Conservation (phyloP, 108 stramenopile genomes). For the Skeletonema costatum region DNA sequence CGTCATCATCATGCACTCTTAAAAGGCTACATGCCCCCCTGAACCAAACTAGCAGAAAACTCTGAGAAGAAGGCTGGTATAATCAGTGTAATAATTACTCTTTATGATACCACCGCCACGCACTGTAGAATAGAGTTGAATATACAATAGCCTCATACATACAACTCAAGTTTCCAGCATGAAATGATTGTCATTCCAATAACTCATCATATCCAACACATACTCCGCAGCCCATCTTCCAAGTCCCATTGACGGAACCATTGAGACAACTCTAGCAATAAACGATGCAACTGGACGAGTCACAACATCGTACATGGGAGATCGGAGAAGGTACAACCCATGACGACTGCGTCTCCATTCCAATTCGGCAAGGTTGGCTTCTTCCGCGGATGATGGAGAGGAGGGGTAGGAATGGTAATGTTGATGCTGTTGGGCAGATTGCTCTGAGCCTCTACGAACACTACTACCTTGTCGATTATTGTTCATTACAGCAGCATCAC, state of each 20-base stretch:
- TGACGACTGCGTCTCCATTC: conserved; percentile 32
- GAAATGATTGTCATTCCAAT: conserved; percentile 43
- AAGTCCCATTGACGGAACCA: conserved; percentile 42
- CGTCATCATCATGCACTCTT: no score
- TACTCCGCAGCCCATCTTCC: conserved; percentile 37
- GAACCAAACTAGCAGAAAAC: no score
- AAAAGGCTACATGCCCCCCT: no score
- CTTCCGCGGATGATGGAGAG: conserved; percentile 11
- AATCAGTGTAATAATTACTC: no score
- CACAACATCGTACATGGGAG: conserved; percentile 35
- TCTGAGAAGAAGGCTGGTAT: no score
- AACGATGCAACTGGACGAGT: conserved; percentile 26
- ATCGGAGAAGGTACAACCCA: conserved; percentile 37
- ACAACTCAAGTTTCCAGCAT: conserved; percentile 36
- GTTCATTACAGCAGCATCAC: neutral
- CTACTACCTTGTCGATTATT: neutral
- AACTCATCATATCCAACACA: conserved; percentile 43
- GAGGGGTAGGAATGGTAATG: neutral
- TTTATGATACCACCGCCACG: no score
- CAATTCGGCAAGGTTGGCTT: conserved; percentile 34
- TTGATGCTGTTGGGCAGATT: neutral
- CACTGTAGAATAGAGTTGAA: no score
- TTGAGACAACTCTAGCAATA: conserved; percentile 24
- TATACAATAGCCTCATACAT: no score
- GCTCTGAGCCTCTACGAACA: neutral